Evolutionary conservation across 129 eudicot species (phyloP).

Genomic region (Tagetes patula): DNA sequence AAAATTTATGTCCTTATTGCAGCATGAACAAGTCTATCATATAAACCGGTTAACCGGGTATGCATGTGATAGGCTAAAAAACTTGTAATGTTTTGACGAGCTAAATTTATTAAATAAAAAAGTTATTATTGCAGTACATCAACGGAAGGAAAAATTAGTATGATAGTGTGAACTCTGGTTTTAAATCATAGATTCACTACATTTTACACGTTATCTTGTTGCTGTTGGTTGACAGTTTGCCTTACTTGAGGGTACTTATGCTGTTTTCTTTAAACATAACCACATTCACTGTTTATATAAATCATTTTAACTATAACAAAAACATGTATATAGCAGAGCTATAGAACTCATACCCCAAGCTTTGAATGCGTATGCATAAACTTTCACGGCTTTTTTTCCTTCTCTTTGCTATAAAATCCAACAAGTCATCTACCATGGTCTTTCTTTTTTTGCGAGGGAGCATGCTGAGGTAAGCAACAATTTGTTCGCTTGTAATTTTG

Average conservation of each 20-base stretch:
- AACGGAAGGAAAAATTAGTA: neutral
- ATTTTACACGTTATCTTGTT: neutral
- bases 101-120: too few relatives aligned
- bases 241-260: neutral
- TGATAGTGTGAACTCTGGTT: neutral
- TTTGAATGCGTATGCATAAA: constrained; percentile 70
- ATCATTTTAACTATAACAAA: constrained; percentile 7
- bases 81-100: too few relatives aligned
- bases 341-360: constrained; percentile 59
- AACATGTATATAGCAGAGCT: neutral
- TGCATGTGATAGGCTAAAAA: too few relatives aligned
- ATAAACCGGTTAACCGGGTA: neutral
- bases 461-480: constrained; percentile 48
- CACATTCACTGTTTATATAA: neutral
- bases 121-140: neutral
- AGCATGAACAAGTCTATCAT: neutral
- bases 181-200: neutral
- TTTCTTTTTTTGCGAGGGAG: constrained; percentile 34
- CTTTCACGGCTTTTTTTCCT: constrained; percentile 40
- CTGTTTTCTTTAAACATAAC: neutral
- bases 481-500: constrained; percentile 59
- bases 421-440: constrained; percentile 45
- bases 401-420: constrained; percentile 63
- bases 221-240: neutral
- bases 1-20: neutral